Conservation (phyloP, 2,329 filamentous ascomycete genomes). For the Fusarium piperis region DNA sequence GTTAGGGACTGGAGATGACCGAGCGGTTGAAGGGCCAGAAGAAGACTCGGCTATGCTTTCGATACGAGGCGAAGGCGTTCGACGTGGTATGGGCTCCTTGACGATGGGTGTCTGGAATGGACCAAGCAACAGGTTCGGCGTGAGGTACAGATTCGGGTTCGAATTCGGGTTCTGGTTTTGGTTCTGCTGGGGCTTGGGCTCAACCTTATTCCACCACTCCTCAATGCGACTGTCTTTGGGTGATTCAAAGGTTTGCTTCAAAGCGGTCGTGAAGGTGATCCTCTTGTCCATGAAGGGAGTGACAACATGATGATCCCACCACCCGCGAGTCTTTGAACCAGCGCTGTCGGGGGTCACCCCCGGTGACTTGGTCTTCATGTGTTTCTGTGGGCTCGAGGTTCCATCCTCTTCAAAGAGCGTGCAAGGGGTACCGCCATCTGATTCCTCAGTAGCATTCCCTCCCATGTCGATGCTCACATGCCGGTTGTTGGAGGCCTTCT, state of each 20-base stretch:
- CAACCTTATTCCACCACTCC: slow-evolving; percentile 50
- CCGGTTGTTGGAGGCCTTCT: slow-evolving; percentile 45
- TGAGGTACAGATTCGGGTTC: slow-evolving; percentile 25
- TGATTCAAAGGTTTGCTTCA: slow-evolving; percentile 46
- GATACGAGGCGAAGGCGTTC: slow-evolving; percentile 44
- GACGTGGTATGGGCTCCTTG: slow-evolving; percentile 49
- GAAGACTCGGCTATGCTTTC: slow-evolving; percentile 14
- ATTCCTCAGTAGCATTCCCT: slow-evolving; percentile 52
- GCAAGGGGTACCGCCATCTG: slow-evolving; percentile 65
- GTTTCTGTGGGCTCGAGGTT: slow-evolving; percentile 52
- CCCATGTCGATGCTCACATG: slow-evolving; percentile 50
- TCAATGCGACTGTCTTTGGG: slow-evolving; percentile 44
- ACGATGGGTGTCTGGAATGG: slow-evolving; percentile 48
- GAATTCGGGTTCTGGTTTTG: slow-evolving; percentile 1
- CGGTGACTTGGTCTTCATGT: slow-evolving; percentile 50
- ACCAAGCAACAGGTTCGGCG: slow-evolving; percentile 22
- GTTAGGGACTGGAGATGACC: slow-evolving; percentile 23
- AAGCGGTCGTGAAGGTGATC: slow-evolving; percentile 54
- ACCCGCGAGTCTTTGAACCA: slow-evolving; percentile 70
- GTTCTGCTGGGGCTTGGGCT: slow-evolving; percentile 20
- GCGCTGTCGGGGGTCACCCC: slow-evolving; percentile 58
- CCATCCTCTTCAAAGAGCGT: slow-evolving; percentile 79
- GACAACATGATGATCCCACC: slow-evolving; percentile 81
- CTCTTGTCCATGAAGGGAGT: slow-evolving; percentile 70
- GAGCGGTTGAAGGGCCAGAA: slow-evolving; percentile 34